A percentile compares a stretch with the other conserved stretches of the same genome.
Evolutionary conservation across 352 stramenopile genomes (phyloP).

Genomic region (Thalassiosira livingstoniorum): DNA sequence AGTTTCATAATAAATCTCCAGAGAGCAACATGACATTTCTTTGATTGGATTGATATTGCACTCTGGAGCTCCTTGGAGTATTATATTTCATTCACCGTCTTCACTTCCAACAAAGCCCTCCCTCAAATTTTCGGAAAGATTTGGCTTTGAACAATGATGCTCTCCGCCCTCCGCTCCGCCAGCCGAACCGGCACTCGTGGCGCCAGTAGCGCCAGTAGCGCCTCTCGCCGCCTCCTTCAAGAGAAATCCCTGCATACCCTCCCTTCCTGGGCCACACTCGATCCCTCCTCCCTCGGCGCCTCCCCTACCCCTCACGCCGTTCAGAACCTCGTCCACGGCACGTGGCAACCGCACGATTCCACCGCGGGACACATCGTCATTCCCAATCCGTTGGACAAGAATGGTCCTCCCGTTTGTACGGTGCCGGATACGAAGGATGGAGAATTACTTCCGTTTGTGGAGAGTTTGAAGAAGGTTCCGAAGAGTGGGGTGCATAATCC

Average conservation of each 20-base stretch:
- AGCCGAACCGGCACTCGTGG: no score
- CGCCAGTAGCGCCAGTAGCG: background rate
- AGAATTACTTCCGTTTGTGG: conserved; percentile 90
- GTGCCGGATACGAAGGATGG: conserved; percentile 90
- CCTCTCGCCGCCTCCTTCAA: background rate
- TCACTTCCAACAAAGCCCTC: no score
- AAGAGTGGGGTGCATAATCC: conserved; percentile 99
- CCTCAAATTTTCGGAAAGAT: no score
- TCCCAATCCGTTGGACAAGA: conserved; percentile 92
- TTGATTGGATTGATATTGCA: no score
- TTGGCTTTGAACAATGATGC: no score
- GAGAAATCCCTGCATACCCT: no score
- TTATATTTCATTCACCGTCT: no score
- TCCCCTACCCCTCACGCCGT: conserved; percentile 84
- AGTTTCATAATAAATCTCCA: no score
- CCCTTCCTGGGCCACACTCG: conserved; percentile 92
- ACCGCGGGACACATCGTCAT: conserved; percentile 84
- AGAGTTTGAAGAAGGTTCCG: conserved; percentile 91
- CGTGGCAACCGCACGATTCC: conserved; percentile 89
- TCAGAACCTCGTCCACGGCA: conserved; percentile 92
- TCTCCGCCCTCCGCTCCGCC: no score
- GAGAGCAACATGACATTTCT: no score
- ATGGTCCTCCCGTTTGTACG: conserved; percentile 92
- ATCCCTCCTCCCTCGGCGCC: conserved; percentile 88
- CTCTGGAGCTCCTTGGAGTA: no score